Percentiles rank a stretch among this genome's conserved stretches.
phyloP scores from a whole-genome alignment of 805 yeast genomes.

The Ogataea saltuana region DNA sequence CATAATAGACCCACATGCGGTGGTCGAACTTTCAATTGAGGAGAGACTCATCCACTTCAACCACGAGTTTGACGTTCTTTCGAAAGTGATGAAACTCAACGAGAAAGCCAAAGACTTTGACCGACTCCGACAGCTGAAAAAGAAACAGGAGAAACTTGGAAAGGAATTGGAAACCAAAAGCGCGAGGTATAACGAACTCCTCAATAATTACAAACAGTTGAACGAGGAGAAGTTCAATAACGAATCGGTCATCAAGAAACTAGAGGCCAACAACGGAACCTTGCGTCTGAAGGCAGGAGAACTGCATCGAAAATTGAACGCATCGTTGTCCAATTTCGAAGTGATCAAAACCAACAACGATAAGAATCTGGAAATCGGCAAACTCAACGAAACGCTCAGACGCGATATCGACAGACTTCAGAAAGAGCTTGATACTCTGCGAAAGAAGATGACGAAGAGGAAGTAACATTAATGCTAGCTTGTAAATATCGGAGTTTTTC shows the following conservation, averaged over 20 bases:
- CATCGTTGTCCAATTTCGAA: constrained; percentile 32
- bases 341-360: constrained; percentile 35
- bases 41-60: constrained; percentile 11
- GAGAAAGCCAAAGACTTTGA: constrained; percentile 6
- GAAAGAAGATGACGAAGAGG: constrained; percentile 5
- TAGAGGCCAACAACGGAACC: constrained; percentile 21
- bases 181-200: constrained; percentile 29
- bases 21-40: neutral
- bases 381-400: constrained; percentile 29
- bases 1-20: constrained; percentile 6
- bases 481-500: too few relatives aligned
- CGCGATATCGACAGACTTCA: constrained; percentile 29
- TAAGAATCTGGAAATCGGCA: constrained; percentile 32
- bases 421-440: constrained; percentile 23
- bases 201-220: constrained; percentile 35
- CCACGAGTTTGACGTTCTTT: constrained; percentile 14
- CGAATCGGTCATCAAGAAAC: constrained; percentile 24
- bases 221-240: constrained; percentile 36
- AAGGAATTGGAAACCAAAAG: constrained; percentile 21
- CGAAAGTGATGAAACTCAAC: constrained; percentile 4
- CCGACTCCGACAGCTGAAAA: constrained; percentile 12
- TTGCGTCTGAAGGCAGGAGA: constrained; percentile 18
- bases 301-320: constrained; percentile 23
- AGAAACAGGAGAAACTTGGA: constrained; percentile 14
- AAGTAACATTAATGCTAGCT: too few relatives aligned